Conservation (phyloP, 164 flowering plant genomes). For the Magnolia officinalis region DNA sequence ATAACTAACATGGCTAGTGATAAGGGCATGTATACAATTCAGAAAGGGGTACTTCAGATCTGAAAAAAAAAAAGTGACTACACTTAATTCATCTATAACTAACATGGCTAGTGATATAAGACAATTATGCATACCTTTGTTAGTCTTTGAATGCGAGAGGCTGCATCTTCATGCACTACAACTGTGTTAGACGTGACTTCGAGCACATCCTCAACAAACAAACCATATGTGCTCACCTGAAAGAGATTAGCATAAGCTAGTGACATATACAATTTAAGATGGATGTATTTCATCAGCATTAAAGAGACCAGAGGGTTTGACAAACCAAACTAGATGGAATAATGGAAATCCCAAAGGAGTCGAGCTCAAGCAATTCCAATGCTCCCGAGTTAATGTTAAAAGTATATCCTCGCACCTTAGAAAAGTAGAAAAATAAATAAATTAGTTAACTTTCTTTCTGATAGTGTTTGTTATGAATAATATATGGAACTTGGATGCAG, state of each 20-base stretch:
- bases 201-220: conserved; percentile 77
- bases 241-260: not conserved
- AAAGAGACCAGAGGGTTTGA: not conserved
- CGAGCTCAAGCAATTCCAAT: conserved; percentile 71
- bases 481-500: not conserved
- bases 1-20: too few species aligned
- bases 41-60: not conserved
- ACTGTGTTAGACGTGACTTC: conserved; percentile 66
- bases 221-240: conserved; percentile 77
- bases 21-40: not conserved
- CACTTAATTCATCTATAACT: not conserved
- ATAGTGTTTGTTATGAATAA: not conserved
- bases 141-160: conserved; percentile 64
- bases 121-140: conserved; percentile 48
- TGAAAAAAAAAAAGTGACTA: not conserved
- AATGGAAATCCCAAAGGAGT: conserved; percentile 78
- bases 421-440: conserved; percentile 3
- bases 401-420: conserved; percentile 70
- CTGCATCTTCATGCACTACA: conserved; percentile 75
- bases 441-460: not conserved
- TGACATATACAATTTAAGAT: not conserved
- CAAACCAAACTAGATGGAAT: conserved; percentile 82
- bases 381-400: conserved; percentile 69
- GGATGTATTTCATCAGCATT: not conserved
- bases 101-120: not conserved